A percentile compares a stretch with the other conserved stretches of the same genome.
Conservation (phyloP, 345 rosid genomes). For the Clausena lansium region DNA sequence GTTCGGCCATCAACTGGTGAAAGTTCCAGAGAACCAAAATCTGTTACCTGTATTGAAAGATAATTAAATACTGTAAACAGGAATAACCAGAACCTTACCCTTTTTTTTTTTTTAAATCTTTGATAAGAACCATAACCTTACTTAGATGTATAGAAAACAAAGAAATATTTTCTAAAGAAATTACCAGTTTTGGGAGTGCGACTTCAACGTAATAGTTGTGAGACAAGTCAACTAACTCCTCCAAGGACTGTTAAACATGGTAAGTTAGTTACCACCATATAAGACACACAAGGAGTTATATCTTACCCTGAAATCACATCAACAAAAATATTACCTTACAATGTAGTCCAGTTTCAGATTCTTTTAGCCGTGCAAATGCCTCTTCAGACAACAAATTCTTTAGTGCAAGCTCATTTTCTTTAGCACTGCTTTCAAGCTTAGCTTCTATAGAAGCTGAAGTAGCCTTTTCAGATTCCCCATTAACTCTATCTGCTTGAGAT, state of each 20-base stretch:
- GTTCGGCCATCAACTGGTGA: slow-evolving; percentile 99
- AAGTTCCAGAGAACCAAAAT: slow-evolving; percentile 96
- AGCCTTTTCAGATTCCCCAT: slow-evolving; percentile 39
- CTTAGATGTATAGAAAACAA: slow-evolving; percentile 6
- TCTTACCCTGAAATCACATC: slow-evolving; percentile 11
- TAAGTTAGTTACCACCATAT: slow-evolving; percentile 26
- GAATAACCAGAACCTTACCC: slow-evolving; percentile 13
- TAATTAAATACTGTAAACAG: slow-evolving; percentile 13
- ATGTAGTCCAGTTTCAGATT: slow-evolving; percentile 94
- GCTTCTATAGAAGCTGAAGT: slow-evolving; percentile 42
- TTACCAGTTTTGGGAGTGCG: slow-evolving; percentile 97
- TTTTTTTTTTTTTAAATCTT: too few species aligned
- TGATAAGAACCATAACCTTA: slow-evolving; percentile 4
- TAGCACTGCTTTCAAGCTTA: slow-evolving; percentile 45
- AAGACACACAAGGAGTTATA: slow-evolving; percentile 14
- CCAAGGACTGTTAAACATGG: slow-evolving; percentile 63
- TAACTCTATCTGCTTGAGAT: slow-evolving; percentile 35
- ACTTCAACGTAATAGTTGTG: slow-evolving; percentile 80
- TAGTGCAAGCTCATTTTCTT: slow-evolving; percentile 57
- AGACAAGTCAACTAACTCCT: slow-evolving; percentile 77
- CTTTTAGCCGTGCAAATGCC: slow-evolving; percentile 75
- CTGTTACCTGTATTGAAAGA: slow-evolving; percentile 74
- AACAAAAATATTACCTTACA: slow-evolving; percentile 52
- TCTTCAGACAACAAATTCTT: slow-evolving; percentile 64
- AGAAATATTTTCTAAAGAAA: slow-evolving; percentile 9